Percentiles rank a stretch among this genome's conserved stretches.
These are phyloP conservation scores for Syzygium aromaticum DNA, from an alignment of 345 rosid genomes.

Conservation along the genomic window DNA sequence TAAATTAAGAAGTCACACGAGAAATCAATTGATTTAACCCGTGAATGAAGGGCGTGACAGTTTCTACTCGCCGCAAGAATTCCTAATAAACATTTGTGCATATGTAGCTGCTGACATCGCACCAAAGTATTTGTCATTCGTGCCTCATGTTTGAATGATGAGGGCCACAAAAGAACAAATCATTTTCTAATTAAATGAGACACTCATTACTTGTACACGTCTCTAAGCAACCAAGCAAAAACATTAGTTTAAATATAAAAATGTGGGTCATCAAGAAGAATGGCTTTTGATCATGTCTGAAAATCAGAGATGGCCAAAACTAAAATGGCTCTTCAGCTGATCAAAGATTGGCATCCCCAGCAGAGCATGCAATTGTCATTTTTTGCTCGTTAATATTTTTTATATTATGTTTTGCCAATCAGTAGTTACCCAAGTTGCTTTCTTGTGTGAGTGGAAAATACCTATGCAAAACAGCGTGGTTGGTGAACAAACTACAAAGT, in stretches of 20 bases:
- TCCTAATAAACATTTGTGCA: background rate
- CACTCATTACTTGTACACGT: background rate
- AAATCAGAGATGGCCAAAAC: background rate
- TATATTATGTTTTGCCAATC: background rate
- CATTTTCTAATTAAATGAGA: background rate
- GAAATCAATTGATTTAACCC: background rate
- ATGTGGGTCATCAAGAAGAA: background rate
- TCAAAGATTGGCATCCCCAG: background rate
- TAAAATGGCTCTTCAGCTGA: background rate
- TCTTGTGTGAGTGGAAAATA: background rate
- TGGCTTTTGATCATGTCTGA: background rate
- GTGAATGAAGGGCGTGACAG: background rate
- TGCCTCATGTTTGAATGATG: background rate
- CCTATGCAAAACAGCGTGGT: background rate
- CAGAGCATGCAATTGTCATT: background rate
- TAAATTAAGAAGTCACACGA: background rate
- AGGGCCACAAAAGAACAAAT: background rate
- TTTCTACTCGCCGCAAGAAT: fast-evolving
- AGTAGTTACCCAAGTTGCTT: background rate
- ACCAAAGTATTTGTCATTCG: background rate
- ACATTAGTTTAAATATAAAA: background rate
- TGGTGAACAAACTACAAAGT: background rate
- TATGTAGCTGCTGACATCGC: background rate
- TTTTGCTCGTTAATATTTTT: background rate
- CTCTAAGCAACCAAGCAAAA: background rate